Percentiles rank a stretch among this genome's conserved stretches.
Evolutionary conservation across 768 basidiomycete species (phyloP).

Genomic region (Glaciozyma martinii): DNA sequence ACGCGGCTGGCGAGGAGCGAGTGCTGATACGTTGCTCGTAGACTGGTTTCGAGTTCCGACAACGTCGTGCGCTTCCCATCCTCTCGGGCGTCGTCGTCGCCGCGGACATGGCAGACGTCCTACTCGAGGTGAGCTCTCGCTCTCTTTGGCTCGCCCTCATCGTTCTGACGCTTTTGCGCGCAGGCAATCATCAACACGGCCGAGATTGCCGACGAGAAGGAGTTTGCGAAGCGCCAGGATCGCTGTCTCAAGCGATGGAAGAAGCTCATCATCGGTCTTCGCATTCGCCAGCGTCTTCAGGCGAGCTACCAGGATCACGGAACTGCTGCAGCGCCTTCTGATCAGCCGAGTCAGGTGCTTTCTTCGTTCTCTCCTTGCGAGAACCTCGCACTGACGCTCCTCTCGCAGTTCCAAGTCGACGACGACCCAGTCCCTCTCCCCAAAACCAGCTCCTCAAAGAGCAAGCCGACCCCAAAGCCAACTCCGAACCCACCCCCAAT

Average conservation of each 20-base stretch:
- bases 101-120: constrained; percentile 58
- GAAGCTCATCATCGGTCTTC: constrained; percentile 74
- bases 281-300: constrained; percentile 56
- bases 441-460: not conserved
- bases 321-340: not conserved
- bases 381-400: too few species aligned
- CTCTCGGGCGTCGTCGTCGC: constrained; percentile 81
- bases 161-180: not conserved
- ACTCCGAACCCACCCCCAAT: not conserved
- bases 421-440: not conserved
- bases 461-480: not conserved
- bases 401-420: not conserved
- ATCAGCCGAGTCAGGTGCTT: not conserved
- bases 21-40: not conserved
- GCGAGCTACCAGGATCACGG: not conserved
- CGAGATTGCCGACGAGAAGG: constrained; percentile 65
- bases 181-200: constrained; percentile 82
- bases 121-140: constrained; percentile 60
- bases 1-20: not conserved
- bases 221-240: constrained; percentile 63
- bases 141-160: not conserved
- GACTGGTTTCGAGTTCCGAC: constrained; percentile 95
- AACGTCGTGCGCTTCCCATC: constrained; percentile 75
- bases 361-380: not conserved
- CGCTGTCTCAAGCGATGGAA: constrained; percentile 79